Evolutionary conservation across 2,329 filamentous ascomycete species (phyloP).

Genomic region (Calycina herbarum): DNA sequence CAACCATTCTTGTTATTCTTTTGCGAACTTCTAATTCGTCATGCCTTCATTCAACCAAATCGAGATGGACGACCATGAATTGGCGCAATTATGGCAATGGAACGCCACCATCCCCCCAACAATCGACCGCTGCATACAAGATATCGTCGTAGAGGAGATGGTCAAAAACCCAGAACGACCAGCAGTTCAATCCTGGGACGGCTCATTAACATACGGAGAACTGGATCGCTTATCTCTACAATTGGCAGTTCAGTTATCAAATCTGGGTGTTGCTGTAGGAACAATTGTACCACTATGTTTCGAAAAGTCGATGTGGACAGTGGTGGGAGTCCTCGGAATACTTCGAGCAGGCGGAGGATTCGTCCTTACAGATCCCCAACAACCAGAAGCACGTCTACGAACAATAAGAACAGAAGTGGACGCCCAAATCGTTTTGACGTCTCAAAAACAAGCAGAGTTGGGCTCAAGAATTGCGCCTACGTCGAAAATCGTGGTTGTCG

Average conservation of each 20-base stretch:
- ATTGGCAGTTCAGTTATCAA: slow-evolving; percentile 21
- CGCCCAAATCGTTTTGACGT: slow-evolving; percentile 7
- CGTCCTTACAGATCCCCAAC: slow-evolving; percentile 34
- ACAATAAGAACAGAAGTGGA: slow-evolving; percentile 9
- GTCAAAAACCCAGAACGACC: background rate
- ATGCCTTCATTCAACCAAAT: background rate
- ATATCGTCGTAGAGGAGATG: background rate
- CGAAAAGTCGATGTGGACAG: slow-evolving; percentile 30
- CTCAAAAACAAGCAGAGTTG: slow-evolving; percentile 6
- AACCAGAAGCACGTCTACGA: slow-evolving; percentile 28
- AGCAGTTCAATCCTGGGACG: slow-evolving; percentile 4
- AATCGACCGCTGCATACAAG: background rate
- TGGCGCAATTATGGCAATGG: slow-evolving; percentile 1
- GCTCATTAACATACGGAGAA: slow-evolving; percentile 24
- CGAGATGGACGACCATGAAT: background rate
- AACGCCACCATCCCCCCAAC: background rate
- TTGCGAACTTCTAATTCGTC: background rate
- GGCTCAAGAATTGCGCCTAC: slow-evolving; percentile 1
- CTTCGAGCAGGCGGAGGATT: slow-evolving; percentile 31
- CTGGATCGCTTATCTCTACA: slow-evolving; percentile 23
- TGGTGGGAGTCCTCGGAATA: slow-evolving; percentile 30
- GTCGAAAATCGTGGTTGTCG: slow-evolving; percentile 5
- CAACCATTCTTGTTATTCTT: background rate
- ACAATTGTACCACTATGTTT: slow-evolving; percentile 32
- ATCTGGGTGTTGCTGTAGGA: background rate